Evolutionary conservation across 192 early-diverging fungal species (phyloP).

Genomic region (Podila verticillata): DNA sequence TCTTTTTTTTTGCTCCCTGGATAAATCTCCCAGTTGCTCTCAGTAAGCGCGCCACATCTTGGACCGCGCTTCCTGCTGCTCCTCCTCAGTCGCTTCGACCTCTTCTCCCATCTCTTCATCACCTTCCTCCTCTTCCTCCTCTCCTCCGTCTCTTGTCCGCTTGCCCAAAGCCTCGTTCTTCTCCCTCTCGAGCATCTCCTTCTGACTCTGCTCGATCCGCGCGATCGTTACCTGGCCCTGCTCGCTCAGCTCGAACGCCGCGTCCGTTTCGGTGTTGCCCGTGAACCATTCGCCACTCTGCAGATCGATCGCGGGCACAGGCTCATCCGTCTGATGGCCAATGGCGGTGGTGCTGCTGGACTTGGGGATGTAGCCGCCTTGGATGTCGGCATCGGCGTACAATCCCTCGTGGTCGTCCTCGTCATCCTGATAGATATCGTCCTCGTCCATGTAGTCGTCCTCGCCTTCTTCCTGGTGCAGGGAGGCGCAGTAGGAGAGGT

Average conservation of each 20-base stretch:
- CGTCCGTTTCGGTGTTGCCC: constrained; percentile 36
- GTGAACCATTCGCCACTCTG: constrained; percentile 49
- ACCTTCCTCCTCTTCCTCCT: neutral
- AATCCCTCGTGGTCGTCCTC: constrained; percentile 40
- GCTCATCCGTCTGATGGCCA: constrained; percentile 8
- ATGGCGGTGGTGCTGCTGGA: constrained; percentile 30
- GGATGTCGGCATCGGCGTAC: constrained; percentile 45
- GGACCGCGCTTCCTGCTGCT: constrained; percentile 39
- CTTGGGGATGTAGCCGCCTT: constrained; percentile 43
- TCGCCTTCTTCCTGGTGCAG: constrained; percentile 72
- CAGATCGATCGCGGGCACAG: constrained; percentile 32
- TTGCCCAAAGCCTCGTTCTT: constrained; percentile 1
- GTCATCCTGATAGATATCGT: constrained; percentile 28
- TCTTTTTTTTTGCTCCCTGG: neutral
- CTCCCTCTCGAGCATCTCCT: constrained; percentile 5
- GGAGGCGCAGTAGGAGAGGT: constrained; percentile 71
- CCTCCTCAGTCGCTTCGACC: constrained; percentile 15
- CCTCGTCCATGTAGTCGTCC: constrained; percentile 48
- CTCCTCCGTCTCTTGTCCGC: neutral
- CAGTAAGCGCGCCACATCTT: constrained; percentile 47
- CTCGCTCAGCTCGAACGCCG: constrained; percentile 43
- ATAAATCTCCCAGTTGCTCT: neutral
- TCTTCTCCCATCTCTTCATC: constrained; percentile 14
- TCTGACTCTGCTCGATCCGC: constrained; percentile 25
- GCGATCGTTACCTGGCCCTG: constrained; percentile 50